phyloP scores from a whole-genome alignment of 345 rosid genomes.

The Acer campestre region DNA sequence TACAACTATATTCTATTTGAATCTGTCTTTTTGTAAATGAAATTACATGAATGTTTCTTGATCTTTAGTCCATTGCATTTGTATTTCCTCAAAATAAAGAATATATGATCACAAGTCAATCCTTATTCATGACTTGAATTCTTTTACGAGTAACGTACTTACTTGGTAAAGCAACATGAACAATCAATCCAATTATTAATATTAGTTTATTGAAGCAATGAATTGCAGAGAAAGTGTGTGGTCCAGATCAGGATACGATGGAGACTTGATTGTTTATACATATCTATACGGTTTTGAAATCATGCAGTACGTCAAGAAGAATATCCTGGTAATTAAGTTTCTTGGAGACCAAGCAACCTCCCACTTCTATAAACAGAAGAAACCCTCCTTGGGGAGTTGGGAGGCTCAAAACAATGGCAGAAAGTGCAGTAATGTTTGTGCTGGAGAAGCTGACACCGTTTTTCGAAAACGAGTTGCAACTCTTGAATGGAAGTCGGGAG shows the following conservation, averaged over 20 bases:
- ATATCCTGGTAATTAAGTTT: not conserved
- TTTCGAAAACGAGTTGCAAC: constrained; percentile 19
- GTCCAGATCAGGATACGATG: too few species aligned
- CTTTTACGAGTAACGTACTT: not conserved
- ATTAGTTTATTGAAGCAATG: too few species aligned
- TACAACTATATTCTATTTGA: too few species aligned
- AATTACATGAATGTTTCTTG: not conserved
- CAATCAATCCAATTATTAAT: not conserved
- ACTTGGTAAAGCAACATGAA: not conserved
- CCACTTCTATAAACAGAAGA: not conserved
- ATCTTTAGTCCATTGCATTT: not conserved
- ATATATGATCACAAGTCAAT: too few species aligned
- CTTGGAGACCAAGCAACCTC: not conserved
- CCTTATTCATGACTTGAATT: not conserved
- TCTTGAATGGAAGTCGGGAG: constrained; percentile 18
- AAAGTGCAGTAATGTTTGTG: constrained; percentile 27
- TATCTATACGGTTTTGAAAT: too few species aligned
- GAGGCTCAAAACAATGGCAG: constrained; percentile 25
- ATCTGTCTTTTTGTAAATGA: too few species aligned
- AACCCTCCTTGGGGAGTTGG: too few species aligned
- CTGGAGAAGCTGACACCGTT: constrained; percentile 31
- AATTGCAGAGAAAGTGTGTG: too few species aligned
- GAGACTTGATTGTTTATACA: too few species aligned
- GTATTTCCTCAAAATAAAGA: not conserved
- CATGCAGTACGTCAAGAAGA: too few species aligned